These are phyloP conservation scores for Penicillium odoratum DNA, from an alignment of 495 filamentous ascomycete species.

Conservation along the genomic window DNA sequence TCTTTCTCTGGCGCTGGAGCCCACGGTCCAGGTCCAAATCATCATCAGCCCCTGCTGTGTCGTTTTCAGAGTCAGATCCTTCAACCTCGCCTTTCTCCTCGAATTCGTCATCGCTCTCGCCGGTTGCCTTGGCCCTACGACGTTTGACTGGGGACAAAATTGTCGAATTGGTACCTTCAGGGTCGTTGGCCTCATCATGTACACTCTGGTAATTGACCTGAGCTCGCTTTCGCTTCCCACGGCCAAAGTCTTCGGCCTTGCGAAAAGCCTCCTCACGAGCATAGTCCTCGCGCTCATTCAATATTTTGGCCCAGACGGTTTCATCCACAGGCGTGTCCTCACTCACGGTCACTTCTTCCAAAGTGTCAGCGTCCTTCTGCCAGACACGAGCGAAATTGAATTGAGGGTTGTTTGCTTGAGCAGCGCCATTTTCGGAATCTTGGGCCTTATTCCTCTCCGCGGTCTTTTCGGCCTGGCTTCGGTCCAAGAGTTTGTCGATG, in stretches of 20 bases:
- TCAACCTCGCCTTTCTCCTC: slow-evolving; percentile 17
- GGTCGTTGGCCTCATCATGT: slow-evolving; percentile 15
- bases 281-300: slow-evolving; percentile 75
- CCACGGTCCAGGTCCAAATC: neutral
- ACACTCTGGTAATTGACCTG: slow-evolving; percentile 43
- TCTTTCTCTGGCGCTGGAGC: slow-evolving; percentile 1
- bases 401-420: slow-evolving; percentile 40
- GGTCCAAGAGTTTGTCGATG: slow-evolving; percentile 85
- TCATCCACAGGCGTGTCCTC: slow-evolving; percentile 46
- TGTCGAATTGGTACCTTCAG: slow-evolving; percentile 6
- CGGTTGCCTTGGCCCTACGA: slow-evolving; percentile 12
- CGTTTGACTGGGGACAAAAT: slow-evolving; percentile 29
- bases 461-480: slow-evolving; percentile 76
- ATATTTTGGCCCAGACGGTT: slow-evolving; percentile 85
- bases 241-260: slow-evolving; percentile 69
- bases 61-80: slow-evolving; percentile 31
- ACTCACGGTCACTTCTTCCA: slow-evolving; percentile 59
- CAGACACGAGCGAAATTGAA: slow-evolving; percentile 93
- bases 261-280: slow-evolving; percentile 66
- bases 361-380: slow-evolving; percentile 73
- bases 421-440: slow-evolving; percentile 58
- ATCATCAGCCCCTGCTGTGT: neutral
- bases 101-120: slow-evolving; percentile 42
- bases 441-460: slow-evolving; percentile 27
- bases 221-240: slow-evolving; percentile 68